Evolutionary conservation across 768 basidiomycete genomes (phyloP), one percentile per base, ranked within the genome.

Genomic region (Tricholoma terreum): DNA sequence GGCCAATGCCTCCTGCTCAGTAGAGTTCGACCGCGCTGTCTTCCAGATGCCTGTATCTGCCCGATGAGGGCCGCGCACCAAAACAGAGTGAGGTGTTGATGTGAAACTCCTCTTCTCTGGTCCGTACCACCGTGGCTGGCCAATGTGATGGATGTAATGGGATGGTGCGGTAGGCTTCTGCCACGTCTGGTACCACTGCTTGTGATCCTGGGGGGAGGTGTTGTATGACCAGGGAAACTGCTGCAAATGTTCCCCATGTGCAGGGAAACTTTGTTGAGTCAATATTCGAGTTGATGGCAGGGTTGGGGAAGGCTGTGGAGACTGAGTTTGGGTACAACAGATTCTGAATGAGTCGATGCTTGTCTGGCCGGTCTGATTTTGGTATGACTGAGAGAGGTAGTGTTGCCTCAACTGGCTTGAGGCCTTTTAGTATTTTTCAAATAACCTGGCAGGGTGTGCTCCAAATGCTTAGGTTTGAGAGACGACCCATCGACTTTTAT

Each of bases 261-360:
- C 40, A 42, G 15, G 40, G 40, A 17, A 42, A 42, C 4, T 17
- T 5, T 4, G 3, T 10, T 17, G 40, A n/a, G 15, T 19, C 17
- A 19, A 19, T 42, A 19, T 3, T 17, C 4, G 15, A 19, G 17
- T 42, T 42, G 10, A 42, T 11, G 40, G 17, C 3, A 42, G 40
- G 40, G 4, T 17, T 42, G 3, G 40, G 15, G 10, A 19, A 42
- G 40, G 40, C 7, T 38, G 36, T 8, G 36, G 36, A 38, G 14
- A 10, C 4, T 6, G 40, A n/a, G 17, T 17, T 4, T 42, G 40
- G 40, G 40, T 17, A 19, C 2, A 17, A 42, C 5, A 42, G 10
- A 40, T 77, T 72, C 22, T 76, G 73, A 0, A 75, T 38, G 0
- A 71, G 50, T 0, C 60, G 43, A 27, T 56, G 71, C 21, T 64